Evolutionary conservation across 345 rosid genomes (phyloP).

Genomic region (Conringia planisiliqua): DNA sequence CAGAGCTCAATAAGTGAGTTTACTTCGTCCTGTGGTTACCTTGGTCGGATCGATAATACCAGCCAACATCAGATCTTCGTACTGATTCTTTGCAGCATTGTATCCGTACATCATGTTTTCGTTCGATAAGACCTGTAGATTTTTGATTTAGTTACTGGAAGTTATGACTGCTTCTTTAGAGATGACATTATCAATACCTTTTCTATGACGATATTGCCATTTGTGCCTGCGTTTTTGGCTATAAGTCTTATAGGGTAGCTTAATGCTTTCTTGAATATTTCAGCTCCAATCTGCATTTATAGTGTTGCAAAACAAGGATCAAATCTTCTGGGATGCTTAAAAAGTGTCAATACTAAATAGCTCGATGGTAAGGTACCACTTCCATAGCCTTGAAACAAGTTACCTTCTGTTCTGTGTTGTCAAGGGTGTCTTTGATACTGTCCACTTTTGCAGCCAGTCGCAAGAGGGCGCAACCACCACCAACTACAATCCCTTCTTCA

Average conservation of each 20-base stretch:
- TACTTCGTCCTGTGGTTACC: constrained; percentile 35
- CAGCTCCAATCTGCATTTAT: constrained; percentile 73
- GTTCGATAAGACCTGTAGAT: constrained; percentile 53
- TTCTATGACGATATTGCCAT: constrained; percentile 71
- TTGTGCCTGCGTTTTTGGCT: constrained; percentile 83
- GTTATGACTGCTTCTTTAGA: background rate
- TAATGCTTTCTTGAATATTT: constrained; percentile 80
- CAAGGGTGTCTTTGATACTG: constrained; percentile 55
- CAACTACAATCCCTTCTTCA: constrained; percentile 93
- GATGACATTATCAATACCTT: constrained; percentile 42
- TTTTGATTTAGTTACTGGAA: background rate
- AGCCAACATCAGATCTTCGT: constrained; percentile 74
- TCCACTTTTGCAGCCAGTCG: constrained; percentile 72
- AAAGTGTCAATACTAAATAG: background rate
- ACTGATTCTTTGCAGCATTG: constrained; percentile 74
- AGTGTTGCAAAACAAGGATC: background rate
- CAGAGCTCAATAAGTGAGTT: background rate
- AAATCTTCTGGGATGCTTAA: constrained; percentile 3
- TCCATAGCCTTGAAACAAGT: background rate
- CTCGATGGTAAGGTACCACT: background rate
- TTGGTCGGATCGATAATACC: constrained; percentile 90
- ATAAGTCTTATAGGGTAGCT: constrained; percentile 72
- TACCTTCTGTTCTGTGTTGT: constrained; percentile 85
- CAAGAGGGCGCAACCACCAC: constrained; percentile 87
- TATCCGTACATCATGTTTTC: constrained; percentile 62